A percentile compares a stretch with the other conserved stretches of the same genome.
phyloP scores from a whole-genome alignment of 805 yeast species.

The Hanseniaspora pseudoguilliermondii region DNA sequence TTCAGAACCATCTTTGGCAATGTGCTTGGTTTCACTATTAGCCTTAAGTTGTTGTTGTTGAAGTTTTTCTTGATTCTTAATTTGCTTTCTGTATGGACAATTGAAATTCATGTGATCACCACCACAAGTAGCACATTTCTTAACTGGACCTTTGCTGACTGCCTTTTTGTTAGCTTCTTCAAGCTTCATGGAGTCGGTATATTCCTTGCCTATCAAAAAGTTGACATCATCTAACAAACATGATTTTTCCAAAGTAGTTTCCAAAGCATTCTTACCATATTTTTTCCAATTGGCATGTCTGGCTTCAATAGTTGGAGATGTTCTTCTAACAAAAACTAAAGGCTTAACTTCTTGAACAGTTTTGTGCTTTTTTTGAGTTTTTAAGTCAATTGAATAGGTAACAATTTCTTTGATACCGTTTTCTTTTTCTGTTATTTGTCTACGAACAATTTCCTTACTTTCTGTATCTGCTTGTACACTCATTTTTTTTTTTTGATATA shows the following conservation, averaged over 20 bases:
- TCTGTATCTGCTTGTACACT: slow-evolving; percentile 33
- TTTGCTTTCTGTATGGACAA: slow-evolving; percentile 85
- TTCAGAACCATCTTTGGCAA: slow-evolving; percentile 28
- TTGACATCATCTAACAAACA: slow-evolving; percentile 76
- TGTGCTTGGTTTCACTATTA: slow-evolving; percentile 13
- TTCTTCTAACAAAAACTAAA: slow-evolving; percentile 64
- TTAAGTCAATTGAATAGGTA: slow-evolving; percentile 44
- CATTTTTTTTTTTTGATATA: slow-evolving; percentile 6
- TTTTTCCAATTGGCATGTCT: slow-evolving; percentile 71
- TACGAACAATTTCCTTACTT: slow-evolving; percentile 56
- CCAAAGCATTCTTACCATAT: slow-evolving; percentile 74
- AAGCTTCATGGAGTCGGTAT: slow-evolving; percentile 67
- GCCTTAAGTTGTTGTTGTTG: slow-evolving; percentile 25
- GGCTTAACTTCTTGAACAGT: slow-evolving; percentile 76
- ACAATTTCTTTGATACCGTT: slow-evolving; percentile 88
- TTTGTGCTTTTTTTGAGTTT: slow-evolving; percentile 73
- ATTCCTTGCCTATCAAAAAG: slow-evolving; percentile 57
- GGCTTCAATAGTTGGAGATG: slow-evolving; percentile 72
- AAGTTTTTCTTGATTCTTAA: slow-evolving; percentile 24
- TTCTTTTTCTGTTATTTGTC: slow-evolving; percentile 60
- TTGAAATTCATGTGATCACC: slow-evolving; percentile 87
- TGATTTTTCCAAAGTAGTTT: slow-evolving; percentile 35
- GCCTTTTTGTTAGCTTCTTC: slow-evolving; percentile 45
- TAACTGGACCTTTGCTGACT: slow-evolving; percentile 33
- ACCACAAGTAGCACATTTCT: slow-evolving; percentile 77